Evolutionary conservation across 495 filamentous ascomycete genomes (phyloP).

Genomic region (Pyrenula aspistea): DNA sequence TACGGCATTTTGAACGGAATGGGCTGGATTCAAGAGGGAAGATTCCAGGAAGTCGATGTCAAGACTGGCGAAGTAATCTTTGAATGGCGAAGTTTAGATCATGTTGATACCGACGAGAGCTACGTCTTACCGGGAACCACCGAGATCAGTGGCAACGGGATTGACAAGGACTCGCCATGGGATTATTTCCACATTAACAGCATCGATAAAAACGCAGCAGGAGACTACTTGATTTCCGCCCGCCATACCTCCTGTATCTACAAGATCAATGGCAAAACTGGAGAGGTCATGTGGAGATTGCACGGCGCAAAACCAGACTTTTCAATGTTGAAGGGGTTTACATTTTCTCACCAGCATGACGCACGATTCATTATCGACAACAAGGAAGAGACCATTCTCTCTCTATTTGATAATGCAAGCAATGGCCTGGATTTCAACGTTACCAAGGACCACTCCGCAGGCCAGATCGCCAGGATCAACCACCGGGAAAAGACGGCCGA

Average conservation of each 20-base stretch:
- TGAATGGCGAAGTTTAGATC: conserved; percentile 24
- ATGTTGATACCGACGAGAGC: conserved; percentile 27
- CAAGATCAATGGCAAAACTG: conserved; percentile 43
- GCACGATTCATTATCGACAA: conserved; percentile 40
- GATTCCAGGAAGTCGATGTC: conserved; percentile 34
- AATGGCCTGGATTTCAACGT: conserved; percentile 26
- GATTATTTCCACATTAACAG: conserved; percentile 35
- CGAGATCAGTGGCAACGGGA: conserved; percentile 29
- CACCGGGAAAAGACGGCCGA: conserved; percentile 33
- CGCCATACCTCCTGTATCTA: conserved; percentile 45
- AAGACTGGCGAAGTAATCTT: conserved; percentile 27
- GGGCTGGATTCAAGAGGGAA: conserved; percentile 30
- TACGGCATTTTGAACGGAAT: conserved; percentile 6
- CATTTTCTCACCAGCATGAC: conserved; percentile 51
- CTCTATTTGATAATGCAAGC: conserved; percentile 43
- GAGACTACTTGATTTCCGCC: conserved; percentile 47
- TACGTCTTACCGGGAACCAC: conserved; percentile 33
- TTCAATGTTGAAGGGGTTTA: conserved; percentile 25
- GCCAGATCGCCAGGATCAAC: conserved; percentile 41
- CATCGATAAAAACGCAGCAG: conserved; percentile 28
- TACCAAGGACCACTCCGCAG: conserved; percentile 28
- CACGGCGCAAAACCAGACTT: conserved; percentile 34
- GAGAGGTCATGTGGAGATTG: conserved; percentile 46
- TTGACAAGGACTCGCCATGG: conserved; percentile 17
- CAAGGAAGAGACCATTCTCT: conserved; percentile 35